A percentile compares a stretch with the other conserved stretches of the same genome.
phyloP scores from a whole-genome alignment of 2,329 filamentous ascomycete species.

The Phyllosticta paracitricarpa region DNA sequence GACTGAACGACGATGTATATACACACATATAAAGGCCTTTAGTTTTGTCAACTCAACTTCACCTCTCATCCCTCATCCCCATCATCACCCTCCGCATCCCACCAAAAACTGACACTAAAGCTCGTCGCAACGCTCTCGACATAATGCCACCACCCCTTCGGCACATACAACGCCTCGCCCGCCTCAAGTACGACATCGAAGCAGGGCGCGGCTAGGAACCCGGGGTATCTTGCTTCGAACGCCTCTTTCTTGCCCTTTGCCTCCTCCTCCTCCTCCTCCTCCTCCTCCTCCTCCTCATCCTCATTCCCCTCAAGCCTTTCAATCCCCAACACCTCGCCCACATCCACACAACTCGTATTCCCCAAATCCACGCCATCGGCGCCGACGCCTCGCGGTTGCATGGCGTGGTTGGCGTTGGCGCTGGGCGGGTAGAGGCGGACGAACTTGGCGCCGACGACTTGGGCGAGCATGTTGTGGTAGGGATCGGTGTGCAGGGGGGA shows the following conservation, averaged over 20 bases:
- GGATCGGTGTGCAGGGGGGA: slow-evolving; percentile 90
- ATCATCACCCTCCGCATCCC: slow-evolving; percentile 42
- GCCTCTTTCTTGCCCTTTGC: slow-evolving; percentile 23
- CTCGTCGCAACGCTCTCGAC: slow-evolving; percentile 76
- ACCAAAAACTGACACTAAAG: slow-evolving; percentile 97
- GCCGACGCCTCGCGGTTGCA: slow-evolving; percentile 55
- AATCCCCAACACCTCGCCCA: slow-evolving; percentile 57
- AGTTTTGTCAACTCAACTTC: too few species aligned
- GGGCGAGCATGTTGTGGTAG: slow-evolving; percentile 84
- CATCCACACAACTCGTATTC: slow-evolving; percentile 75
- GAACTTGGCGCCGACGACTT: slow-evolving; percentile 86
- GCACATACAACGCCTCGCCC: slow-evolving; percentile 82
- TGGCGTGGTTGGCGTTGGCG: slow-evolving; percentile 36
- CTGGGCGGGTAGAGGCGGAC: slow-evolving; percentile 72
- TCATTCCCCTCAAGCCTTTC: background rate
- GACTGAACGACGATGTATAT: too few species aligned
- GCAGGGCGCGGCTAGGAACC: slow-evolving; percentile 53
- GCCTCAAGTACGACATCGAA: slow-evolving; percentile 69
- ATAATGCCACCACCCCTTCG: slow-evolving; percentile 97
- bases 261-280: slow-evolving; percentile 28
- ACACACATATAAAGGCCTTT: too few species aligned
- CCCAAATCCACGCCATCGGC: slow-evolving; percentile 73
- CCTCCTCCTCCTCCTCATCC: slow-evolving; percentile 26
- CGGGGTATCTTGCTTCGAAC: slow-evolving; percentile 34
- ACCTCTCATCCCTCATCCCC: too few species aligned